phyloP scores from a whole-genome alignment of 148 eudicot genomes.

The Simmondsia chinensis region DNA sequence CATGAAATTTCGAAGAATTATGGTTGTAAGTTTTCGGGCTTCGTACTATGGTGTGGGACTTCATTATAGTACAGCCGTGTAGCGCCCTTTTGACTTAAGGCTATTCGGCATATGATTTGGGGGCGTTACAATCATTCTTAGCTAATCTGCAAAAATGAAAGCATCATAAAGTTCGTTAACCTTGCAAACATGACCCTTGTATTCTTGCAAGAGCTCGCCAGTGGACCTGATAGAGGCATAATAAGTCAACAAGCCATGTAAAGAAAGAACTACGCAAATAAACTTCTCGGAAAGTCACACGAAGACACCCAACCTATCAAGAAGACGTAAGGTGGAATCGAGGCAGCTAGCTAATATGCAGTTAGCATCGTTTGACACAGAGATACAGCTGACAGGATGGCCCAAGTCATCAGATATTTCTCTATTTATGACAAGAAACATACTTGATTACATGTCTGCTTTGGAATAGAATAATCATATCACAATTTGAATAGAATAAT shows the following conservation, averaged over 20 bases:
- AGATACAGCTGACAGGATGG: slow-evolving; percentile 87
- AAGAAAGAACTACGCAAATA: not conserved
- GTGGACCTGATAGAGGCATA: slow-evolving; percentile 35
- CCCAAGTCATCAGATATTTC: slow-evolving; percentile 85
- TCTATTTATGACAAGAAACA: slow-evolving; percentile 22
- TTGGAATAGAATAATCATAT: no score
- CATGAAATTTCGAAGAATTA: no score
- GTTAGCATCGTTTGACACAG: slow-evolving; percentile 87
- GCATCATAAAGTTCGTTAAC: slow-evolving; percentile 19
- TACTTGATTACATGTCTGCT: no score
- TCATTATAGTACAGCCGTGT: no score
- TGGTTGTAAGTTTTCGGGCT: no score
- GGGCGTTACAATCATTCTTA: no score
- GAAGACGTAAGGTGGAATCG: slow-evolving; percentile 86
- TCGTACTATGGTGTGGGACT: no score
- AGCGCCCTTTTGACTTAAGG: no score
- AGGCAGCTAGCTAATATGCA: slow-evolving; percentile 87
- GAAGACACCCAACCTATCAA: slow-evolving; percentile 55
- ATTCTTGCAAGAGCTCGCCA: slow-evolving; percentile 89
- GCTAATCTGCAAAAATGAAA: no score
- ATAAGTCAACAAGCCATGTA: slow-evolving; percentile 1
- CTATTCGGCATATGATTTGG: no score
- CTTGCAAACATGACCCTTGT: slow-evolving; percentile 95
- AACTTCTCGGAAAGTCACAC: not conserved
- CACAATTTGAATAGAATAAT: no score